Conservation (phyloP, 768 basidiomycete genomes). For the Suillus brevipes region DNA sequence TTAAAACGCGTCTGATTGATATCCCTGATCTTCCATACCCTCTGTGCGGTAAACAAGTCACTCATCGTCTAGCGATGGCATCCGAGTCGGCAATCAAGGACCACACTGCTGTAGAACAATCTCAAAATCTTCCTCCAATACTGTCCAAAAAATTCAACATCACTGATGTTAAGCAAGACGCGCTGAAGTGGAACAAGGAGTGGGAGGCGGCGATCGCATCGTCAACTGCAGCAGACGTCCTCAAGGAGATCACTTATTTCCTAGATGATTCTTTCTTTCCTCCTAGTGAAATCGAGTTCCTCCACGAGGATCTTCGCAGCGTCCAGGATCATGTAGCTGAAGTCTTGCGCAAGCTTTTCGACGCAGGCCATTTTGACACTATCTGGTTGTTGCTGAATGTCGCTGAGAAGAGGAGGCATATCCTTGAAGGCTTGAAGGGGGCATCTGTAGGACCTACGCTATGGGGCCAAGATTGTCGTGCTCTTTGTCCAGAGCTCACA, state of each 20-base stretch:
- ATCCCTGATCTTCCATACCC: background rate
- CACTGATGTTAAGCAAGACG: conserved; percentile 12
- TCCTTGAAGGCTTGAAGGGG: conserved; percentile 17
- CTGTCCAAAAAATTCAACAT: conserved; percentile 8
- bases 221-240: conserved; percentile 15
- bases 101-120: background rate
- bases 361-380: conserved; percentile 10
- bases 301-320: conserved; percentile 7
- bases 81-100: background rate
- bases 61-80: background rate
- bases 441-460: conserved; percentile 7
- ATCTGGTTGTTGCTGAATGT: conserved; percentile 20
- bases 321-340: background rate
- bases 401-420: conserved; percentile 13
- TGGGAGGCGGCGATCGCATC: conserved; percentile 19
- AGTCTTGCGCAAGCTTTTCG: background rate
- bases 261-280: background rate
- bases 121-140: background rate
- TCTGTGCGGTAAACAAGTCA: background rate
- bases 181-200: conserved; percentile 20
- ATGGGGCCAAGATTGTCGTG: conserved; percentile 15
- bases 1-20: background rate
- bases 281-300: background rate
- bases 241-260: conserved; percentile 5
- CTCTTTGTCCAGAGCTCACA: conserved; percentile 22